Evolutionary conservation across 345 rosid species (phyloP).

Genomic region (Streptanthus diversifolius): DNA sequence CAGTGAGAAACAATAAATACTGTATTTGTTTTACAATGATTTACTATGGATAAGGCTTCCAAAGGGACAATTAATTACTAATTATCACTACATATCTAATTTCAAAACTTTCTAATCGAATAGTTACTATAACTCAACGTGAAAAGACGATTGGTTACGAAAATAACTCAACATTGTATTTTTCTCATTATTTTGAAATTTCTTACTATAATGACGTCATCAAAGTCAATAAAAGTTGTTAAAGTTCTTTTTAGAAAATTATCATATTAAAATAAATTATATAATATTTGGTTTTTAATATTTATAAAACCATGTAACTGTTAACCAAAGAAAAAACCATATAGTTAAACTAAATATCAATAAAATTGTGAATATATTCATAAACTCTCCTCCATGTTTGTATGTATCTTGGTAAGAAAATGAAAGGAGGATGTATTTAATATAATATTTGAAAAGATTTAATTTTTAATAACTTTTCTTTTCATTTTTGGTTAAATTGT

Average conservation of each 20-base stretch:
- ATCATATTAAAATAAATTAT: not conserved
- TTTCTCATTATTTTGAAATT: not conserved
- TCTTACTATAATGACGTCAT: not conserved
- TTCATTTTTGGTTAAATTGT: too few relatives aligned
- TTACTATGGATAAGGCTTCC: not conserved
- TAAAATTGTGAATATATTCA: not conserved
- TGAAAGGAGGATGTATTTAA: too few relatives aligned
- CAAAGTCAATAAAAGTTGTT: not conserved
- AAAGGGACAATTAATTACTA: not conserved
- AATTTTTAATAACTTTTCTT: too few relatives aligned
- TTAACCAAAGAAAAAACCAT: not conserved
- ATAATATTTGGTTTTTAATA: not conserved
- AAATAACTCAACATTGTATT: not conserved
- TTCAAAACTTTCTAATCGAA: not conserved
- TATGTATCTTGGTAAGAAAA: not conserved
- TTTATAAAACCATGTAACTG: too few relatives aligned
- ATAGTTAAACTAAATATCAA: not conserved
- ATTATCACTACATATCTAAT: not conserved
- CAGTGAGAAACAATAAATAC: not conserved
- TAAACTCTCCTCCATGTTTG: not conserved
- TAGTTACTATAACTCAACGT: too few relatives aligned
- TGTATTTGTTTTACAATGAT: not conserved
- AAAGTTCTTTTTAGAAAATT: not conserved
- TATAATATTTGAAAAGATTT: too few relatives aligned
- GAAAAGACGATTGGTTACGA: not conserved